A percentile compares a stretch with the other conserved stretches of the same genome.
These are phyloP conservation scores for Podila epigama DNA, from an alignment of 192 early-diverging fungal genomes.

Conservation along the genomic window DNA sequence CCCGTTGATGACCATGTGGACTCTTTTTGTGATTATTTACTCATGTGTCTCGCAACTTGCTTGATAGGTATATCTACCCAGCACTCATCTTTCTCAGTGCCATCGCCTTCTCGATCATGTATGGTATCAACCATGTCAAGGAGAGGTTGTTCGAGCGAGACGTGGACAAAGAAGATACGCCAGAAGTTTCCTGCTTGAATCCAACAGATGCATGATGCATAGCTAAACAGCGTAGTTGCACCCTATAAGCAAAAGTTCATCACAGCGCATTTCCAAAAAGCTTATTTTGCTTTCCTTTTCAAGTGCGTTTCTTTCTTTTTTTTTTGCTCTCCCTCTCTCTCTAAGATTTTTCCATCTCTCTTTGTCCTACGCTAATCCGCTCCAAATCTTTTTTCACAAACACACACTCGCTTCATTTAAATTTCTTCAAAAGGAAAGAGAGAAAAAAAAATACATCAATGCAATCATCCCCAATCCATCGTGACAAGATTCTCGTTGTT, in stretches of 20 bases:
- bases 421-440: neutral
- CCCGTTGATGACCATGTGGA: too few relatives aligned
- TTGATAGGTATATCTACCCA: neutral
- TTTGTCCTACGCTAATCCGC: neutral
- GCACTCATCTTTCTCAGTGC: neutral
- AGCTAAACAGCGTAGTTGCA: too few relatives aligned
- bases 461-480: conserved; percentile 15
- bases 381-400: neutral
- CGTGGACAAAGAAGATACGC: too few relatives aligned
- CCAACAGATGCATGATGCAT: too few relatives aligned
- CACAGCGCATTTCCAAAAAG: too few relatives aligned
- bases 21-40: neutral
- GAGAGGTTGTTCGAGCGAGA: neutral
- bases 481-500: conserved; percentile 67
- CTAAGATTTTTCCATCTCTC: neutral
- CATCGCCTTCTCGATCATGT: neutral
- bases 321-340: neutral
- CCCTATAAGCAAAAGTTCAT: too few relatives aligned
- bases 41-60: too few relatives aligned
- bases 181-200: too few relatives aligned
- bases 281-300: too few relatives aligned
- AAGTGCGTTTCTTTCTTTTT: too few relatives aligned
- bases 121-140: neutral
- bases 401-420: neutral
- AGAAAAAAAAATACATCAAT: neutral